Percentiles rank a stretch among this genome's conserved stretches.
phyloP scores from a whole-genome alignment of 31 red algal genomes.

The Porphyra umbilicalis region DNA sequence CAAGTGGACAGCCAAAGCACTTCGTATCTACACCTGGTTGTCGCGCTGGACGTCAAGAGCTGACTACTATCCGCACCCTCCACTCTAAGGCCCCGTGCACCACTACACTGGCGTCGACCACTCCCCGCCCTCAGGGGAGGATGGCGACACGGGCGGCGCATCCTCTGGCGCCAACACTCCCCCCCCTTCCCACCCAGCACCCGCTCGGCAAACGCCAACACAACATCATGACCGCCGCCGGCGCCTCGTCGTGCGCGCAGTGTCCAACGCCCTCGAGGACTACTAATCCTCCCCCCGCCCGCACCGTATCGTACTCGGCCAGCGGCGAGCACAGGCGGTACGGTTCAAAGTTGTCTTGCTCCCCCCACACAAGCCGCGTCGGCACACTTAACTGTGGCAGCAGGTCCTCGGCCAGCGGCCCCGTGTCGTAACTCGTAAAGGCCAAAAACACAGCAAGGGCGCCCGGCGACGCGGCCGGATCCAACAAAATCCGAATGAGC shows the following conservation, averaged over 20 bases:
- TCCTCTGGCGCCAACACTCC: neutral
- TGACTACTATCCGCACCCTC: too few relatives aligned
- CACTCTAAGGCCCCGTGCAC: too few relatives aligned
- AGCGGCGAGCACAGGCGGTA: slow-evolving; percentile 44
- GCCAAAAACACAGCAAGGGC: slow-evolving; percentile 83
- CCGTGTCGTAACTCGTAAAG: slow-evolving; percentile 77
- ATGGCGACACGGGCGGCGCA: neutral
- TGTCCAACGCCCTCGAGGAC: slow-evolving; percentile 60
- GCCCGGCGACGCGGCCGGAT: slow-evolving; percentile 49
- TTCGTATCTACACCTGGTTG: too few relatives aligned
- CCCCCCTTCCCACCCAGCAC: neutral
- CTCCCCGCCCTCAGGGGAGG: neutral
- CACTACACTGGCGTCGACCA: too few relatives aligned
- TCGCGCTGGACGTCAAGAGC: too few relatives aligned
- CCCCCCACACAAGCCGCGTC: slow-evolving; percentile 77
- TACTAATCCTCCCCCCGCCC: slow-evolving; percentile 29
- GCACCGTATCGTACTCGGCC: slow-evolving; percentile 35
- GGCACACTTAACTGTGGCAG: slow-evolving; percentile 33
- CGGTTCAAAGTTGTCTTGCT: slow-evolving; percentile 74
- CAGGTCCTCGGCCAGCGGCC: slow-evolving; percentile 83
- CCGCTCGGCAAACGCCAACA: slow-evolving; percentile 35
- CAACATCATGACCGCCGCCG: slow-evolving; percentile 45
- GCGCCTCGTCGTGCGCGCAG: slow-evolving; percentile 87
- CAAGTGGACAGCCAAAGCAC: too few relatives aligned
- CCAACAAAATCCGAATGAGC: slow-evolving; percentile 41